Percentiles rank a stretch among this genome's conserved stretches.
These are phyloP conservation scores for Filobasidium uniguttulatum DNA, from an alignment of 1,284 basidiomycete species.

Conservation along the genomic window DNA sequence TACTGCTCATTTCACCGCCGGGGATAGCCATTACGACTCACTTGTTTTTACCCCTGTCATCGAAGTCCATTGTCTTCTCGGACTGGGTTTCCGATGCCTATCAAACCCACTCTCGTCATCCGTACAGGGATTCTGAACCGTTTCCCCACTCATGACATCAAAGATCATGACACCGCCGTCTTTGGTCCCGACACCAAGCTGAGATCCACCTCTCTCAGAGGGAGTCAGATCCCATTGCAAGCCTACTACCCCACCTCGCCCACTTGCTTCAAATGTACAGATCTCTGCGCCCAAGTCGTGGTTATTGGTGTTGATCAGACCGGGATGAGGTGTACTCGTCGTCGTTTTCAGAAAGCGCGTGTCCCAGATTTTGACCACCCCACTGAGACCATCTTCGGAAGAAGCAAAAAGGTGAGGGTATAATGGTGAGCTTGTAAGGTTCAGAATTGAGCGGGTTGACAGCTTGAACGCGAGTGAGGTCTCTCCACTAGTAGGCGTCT, in stretches of 20 bases:
- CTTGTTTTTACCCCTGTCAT: background rate
- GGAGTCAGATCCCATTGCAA: constrained; percentile 7
- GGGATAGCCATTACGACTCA: background rate
- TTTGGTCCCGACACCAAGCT: constrained; percentile 27
- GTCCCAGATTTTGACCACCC: constrained; percentile 32
- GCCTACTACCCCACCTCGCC: constrained; percentile 2
- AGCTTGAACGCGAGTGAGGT: constrained; percentile 20
- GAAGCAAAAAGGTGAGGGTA: constrained; percentile 24
- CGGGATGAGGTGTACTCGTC: constrained; percentile 6
- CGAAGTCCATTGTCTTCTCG: background rate
- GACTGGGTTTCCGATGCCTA: background rate
- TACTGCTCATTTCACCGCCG: too few relatives aligned
- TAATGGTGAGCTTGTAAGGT: constrained; percentile 22
- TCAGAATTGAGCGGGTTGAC: constrained; percentile 26
- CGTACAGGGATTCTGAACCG: background rate
- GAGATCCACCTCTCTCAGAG: constrained; percentile 9
- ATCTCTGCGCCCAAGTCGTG: background rate
- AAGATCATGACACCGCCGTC: constrained; percentile 31
- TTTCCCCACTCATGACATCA: constrained; percentile 24
- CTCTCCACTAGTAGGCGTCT: too few relatives aligned
- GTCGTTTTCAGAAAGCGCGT: constrained; percentile 18
- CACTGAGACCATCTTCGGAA: constrained; percentile 22
- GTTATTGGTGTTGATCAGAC: constrained; percentile 20
- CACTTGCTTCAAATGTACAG: background rate
- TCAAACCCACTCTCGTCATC: background rate